A percentile compares a stretch with the other conserved stretches of the same genome.
phyloP scores from a whole-genome alignment of 2,329 filamentous ascomycete species.

The Gaeumannomyces tritici region DNA sequence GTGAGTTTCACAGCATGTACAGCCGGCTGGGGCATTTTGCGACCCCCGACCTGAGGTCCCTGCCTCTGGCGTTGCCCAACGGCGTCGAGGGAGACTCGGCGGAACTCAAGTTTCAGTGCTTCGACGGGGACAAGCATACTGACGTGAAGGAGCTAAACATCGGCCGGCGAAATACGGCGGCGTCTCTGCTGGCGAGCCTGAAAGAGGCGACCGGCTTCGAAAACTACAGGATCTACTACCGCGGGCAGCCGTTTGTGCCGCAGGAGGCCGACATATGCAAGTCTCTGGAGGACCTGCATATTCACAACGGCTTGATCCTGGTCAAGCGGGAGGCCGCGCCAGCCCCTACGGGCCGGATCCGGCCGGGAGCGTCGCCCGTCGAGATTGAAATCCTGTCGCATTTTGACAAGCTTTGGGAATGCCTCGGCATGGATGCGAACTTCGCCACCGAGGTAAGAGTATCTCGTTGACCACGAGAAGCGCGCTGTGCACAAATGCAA shows the following conservation, averaged over 20 bases:
- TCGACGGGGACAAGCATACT: slow-evolving; percentile 50
- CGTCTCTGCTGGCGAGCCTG: slow-evolving; percentile 58
- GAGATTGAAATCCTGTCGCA: slow-evolving; percentile 74
- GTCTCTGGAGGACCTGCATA: slow-evolving; percentile 58
- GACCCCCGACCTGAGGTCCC: slow-evolving; percentile 43
- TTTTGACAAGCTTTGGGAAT: slow-evolving; percentile 75
- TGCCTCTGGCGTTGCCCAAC: slow-evolving; percentile 41
- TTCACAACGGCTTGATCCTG: slow-evolving; percentile 56
- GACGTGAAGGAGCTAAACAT: slow-evolving; percentile 55
- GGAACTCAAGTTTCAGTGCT: slow-evolving; percentile 64
- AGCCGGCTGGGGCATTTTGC: slow-evolving; percentile 52
- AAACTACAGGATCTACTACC: slow-evolving; percentile 64
- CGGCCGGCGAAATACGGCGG: slow-evolving; percentile 60
- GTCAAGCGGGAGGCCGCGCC: slow-evolving; percentile 48
- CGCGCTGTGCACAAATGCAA: no score
- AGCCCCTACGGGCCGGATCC: slow-evolving; percentile 25
- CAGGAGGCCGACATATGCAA: slow-evolving; percentile 47
- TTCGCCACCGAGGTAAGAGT: slow-evolving; percentile 54
- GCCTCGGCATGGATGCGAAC: slow-evolving; percentile 63
- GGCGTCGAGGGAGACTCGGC: slow-evolving; percentile 53
- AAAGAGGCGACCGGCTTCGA: slow-evolving; percentile 63
- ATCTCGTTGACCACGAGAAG: background rate
- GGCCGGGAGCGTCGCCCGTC: slow-evolving; percentile 48
- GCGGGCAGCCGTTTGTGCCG: slow-evolving; percentile 56
- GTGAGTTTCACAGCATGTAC: slow-evolving; percentile 56